Conservation (phyloP, 176 grass and related monocot genomes). For the Dendrocalamus sinicus region DNA sequence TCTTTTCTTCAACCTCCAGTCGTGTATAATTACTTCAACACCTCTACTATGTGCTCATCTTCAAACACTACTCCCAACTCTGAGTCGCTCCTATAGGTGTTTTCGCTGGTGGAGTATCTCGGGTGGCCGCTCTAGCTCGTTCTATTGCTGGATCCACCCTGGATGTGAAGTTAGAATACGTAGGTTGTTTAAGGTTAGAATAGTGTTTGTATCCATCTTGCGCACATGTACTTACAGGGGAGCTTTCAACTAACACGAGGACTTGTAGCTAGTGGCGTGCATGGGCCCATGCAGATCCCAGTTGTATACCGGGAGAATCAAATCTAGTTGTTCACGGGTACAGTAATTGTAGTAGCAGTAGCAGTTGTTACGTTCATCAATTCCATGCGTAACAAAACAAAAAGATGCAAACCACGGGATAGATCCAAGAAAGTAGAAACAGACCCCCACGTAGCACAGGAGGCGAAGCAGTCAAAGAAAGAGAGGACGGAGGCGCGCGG, state of each 20-base stretch:
- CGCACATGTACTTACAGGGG: constrained; percentile 33
- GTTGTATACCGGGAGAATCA: constrained; percentile 16
- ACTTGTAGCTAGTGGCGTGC: not conserved
- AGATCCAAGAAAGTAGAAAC: too few species aligned
- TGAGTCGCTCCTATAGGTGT: too few species aligned
- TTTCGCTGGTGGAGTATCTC: too few species aligned
- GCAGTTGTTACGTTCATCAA: not conserved
- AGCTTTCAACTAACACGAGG: constrained; percentile 34
- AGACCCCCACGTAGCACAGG: not conserved
- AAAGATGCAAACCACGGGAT: not conserved
- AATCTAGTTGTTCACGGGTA: not conserved
- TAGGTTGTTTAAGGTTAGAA: not conserved
- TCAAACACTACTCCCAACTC: rapidly evolving
- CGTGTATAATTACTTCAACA: too few species aligned
- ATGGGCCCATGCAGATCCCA: constrained; percentile 28
- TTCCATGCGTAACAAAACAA: not conserved
- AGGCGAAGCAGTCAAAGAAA: not conserved
- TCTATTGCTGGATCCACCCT: too few species aligned
- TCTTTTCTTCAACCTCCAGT: too few species aligned
- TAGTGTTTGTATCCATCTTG: not conserved
- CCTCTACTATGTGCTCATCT: too few species aligned
- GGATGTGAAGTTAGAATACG: not conserved
- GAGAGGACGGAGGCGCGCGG: not conserved
- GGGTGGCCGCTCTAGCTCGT: too few species aligned
- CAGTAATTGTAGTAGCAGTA: not conserved